Conservation (phyloP, 306 rosid species). For the Cicer judaicum region DNA sequence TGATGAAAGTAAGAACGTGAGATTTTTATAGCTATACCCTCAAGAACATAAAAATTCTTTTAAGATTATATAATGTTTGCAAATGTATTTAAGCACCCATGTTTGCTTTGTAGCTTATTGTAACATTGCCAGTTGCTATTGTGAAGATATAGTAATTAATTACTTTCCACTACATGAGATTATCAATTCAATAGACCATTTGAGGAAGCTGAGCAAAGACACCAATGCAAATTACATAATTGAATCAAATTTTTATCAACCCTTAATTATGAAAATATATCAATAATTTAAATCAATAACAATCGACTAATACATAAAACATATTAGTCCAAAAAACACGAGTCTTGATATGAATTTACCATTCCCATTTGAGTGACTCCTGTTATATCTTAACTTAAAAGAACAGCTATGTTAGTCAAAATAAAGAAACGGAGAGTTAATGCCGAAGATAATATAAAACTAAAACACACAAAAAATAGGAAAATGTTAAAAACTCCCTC, state of each 20-base stretch:
- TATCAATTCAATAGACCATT: conserved; percentile 10
- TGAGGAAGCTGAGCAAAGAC: conserved; percentile 31
- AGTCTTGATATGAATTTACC: conserved; percentile 26
- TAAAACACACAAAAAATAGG: conserved; percentile 3
- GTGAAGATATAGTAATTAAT: conserved; percentile 28
- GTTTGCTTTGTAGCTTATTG: conserved; percentile 25
- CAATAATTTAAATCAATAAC: conserved; percentile 33
- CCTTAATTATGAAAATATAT: conserved; percentile 10
- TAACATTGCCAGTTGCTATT: conserved; percentile 30
- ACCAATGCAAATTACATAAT: conserved; percentile 13
- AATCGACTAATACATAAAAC: conserved; percentile 7
- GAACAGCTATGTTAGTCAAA: conserved; percentile 18
- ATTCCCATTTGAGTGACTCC: conserved; percentile 29
- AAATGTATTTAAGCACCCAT: neutral
- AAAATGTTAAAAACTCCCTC: conserved; percentile 5
- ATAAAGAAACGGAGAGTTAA: conserved; percentile 30
- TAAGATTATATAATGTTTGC: conserved; percentile 27
- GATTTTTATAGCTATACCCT: conserved; percentile 19
- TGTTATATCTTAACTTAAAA: conserved; percentile 1
- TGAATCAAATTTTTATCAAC: conserved; percentile 25
- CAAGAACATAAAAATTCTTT: neutral
- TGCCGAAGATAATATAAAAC: conserved; percentile 30
- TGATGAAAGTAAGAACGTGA: conserved; percentile 68
- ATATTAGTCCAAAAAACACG: conserved; percentile 7
- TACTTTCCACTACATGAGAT: conserved; percentile 19